Evolutionary conservation across 2,329 filamentous ascomycete genomes (phyloP).

Genomic region (Aspergillus transmontanensis): DNA sequence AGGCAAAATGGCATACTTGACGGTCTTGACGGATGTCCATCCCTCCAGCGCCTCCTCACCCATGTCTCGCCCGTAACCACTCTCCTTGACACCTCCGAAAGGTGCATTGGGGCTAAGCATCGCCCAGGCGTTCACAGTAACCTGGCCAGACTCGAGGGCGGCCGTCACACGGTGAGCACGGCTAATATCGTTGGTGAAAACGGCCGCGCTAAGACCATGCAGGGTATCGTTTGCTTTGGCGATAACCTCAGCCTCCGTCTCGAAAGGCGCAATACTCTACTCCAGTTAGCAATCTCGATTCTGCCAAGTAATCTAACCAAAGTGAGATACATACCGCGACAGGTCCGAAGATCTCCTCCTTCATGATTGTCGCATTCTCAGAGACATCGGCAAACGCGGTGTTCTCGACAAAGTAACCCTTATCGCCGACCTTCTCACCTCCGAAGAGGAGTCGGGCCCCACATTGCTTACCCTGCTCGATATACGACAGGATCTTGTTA

Average conservation of each 20-base stretch:
- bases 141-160: conserved; percentile 26
- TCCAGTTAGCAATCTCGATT: not conserved
- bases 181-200: conserved; percentile 31
- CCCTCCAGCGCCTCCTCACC: conserved; percentile 29
- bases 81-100: conserved; percentile 32
- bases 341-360: conserved; percentile 63
- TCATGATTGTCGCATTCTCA: conserved; percentile 48
- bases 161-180: conserved; percentile 27
- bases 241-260: conserved; percentile 61
- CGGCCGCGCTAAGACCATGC: conserved; percentile 28
- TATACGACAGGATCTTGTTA: conserved; percentile 27
- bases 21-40: conserved; percentile 27
- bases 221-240: conserved; percentile 57
- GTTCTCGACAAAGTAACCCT: conserved; percentile 66
- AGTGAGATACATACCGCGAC: conserved; percentile 41
- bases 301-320: not conserved
- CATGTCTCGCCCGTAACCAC: conserved; percentile 32
- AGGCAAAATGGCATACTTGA: conserved; percentile 22
- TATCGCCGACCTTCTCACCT: conserved; percentile 23
- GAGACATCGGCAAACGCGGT: conserved; percentile 58
- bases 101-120: conserved; percentile 29
- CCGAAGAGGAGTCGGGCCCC: conserved; percentile 27
- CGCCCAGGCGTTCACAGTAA: conserved; percentile 31
- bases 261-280: conserved; percentile 58
- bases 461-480: conserved; percentile 24